Conservation (phyloP, 2,329 filamentous ascomycete species). For the Penicillium polonicum region DNA sequence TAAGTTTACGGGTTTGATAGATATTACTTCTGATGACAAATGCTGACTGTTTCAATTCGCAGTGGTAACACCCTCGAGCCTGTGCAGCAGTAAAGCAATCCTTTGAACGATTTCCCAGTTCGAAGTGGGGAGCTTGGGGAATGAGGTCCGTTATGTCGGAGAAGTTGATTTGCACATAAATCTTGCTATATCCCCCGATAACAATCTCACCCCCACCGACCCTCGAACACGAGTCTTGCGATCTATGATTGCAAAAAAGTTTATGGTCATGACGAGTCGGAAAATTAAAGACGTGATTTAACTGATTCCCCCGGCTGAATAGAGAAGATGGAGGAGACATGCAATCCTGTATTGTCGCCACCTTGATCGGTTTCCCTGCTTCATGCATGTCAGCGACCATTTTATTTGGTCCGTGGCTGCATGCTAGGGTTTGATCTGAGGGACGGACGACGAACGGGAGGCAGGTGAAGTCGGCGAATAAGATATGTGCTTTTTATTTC, state of each 20-base stretch:
- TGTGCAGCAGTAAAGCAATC: slow-evolving; percentile 37
- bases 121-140: slow-evolving; percentile 11
- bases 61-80: slow-evolving; percentile 51
- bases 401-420: background rate
- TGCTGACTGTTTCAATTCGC: slow-evolving; percentile 9
- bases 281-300: slow-evolving; percentile 29
- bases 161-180: slow-evolving; percentile 12
- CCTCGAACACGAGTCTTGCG: slow-evolving; percentile 19
- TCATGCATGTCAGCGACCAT: slow-evolving; percentile 6
- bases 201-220: slow-evolving; percentile 17
- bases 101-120: slow-evolving; percentile 19
- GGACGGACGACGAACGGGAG: slow-evolving; percentile 19
- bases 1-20: slow-evolving; percentile 33
- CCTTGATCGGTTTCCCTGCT: slow-evolving; percentile 18
- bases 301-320: slow-evolving; percentile 32
- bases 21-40: background rate
- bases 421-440: slow-evolving; percentile 6
- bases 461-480: slow-evolving; percentile 30
- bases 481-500: slow-evolving; percentile 29
- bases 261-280: slow-evolving; percentile 32
- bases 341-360: slow-evolving; percentile 19
- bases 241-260: slow-evolving; percentile 27
- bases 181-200: slow-evolving; percentile 4
- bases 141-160: slow-evolving; percentile 14
- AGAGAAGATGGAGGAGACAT: slow-evolving; percentile 29